Conservation (phyloP, 2,329 filamentous ascomycete genomes). For the Exophiala sp. region DNA sequence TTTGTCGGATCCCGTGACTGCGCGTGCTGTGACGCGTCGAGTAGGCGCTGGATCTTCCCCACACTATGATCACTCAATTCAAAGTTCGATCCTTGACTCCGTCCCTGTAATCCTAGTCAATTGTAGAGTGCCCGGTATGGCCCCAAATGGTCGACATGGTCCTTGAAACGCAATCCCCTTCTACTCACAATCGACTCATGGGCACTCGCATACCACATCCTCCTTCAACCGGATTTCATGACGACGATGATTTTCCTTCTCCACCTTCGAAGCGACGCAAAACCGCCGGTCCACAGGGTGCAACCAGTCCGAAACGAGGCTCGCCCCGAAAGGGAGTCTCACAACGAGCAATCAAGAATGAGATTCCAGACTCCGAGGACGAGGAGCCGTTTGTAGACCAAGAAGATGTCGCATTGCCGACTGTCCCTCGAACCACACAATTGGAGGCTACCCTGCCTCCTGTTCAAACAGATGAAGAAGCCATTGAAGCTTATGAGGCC, state of each 20-base stretch:
- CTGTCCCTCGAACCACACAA: conserved; percentile 54
- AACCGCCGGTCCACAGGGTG: conserved; percentile 2
- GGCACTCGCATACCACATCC: conserved; percentile 31
- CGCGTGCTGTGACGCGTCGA: no score
- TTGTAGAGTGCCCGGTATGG: conserved; percentile 2
- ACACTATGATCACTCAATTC: no score
- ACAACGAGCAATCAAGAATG: conserved; percentile 24
- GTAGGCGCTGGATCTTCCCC: no score
- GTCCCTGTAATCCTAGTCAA: no score
- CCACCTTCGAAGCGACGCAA: conserved; percentile 30
- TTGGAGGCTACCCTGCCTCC: conserved; percentile 69
- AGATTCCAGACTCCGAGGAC: conserved; percentile 40
- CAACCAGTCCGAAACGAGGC: conserved; percentile 16
- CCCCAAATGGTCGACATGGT: conserved; percentile 17
- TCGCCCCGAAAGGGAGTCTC: conserved; percentile 13
- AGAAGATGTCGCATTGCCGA: conserved; percentile 28
- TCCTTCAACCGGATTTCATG: conserved; percentile 30
- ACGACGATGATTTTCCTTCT: conserved; percentile 30
- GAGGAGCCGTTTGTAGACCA: conserved; percentile 36
- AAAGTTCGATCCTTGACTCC: no score
- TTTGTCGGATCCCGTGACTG: no score
- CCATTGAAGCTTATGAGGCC: conserved; percentile 75
- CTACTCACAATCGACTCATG: conserved; percentile 29
- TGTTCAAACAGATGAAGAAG: conserved; percentile 63
- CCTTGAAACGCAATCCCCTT: conserved; percentile 15